phyloP scores from a whole-genome alignment of 1,284 basidiomycete genomes.

The Cystobasidium sp. region DNA sequence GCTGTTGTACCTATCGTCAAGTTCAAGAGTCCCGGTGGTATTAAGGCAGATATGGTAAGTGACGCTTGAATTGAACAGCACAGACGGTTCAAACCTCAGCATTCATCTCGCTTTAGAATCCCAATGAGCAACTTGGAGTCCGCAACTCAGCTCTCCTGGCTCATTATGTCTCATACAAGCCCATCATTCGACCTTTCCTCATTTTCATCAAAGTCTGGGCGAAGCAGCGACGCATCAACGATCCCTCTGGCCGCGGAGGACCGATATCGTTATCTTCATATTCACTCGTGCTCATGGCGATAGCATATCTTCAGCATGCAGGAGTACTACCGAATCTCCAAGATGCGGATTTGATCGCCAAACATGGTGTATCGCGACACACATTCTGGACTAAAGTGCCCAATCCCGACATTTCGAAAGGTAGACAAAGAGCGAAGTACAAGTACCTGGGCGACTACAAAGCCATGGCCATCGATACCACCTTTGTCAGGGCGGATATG shows the following conservation, averaged over 20 bases:
- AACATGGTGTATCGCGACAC: constrained; percentile 29
- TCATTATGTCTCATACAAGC: constrained; percentile 50
- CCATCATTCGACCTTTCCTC: constrained; percentile 49
- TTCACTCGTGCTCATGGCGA: constrained; percentile 51
- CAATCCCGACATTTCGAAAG: constrained; percentile 19
- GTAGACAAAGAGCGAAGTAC: background rate
- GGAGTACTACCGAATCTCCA: constrained; percentile 56
- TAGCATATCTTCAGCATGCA: constrained; percentile 55
- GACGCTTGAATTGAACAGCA: constrained; percentile 4
- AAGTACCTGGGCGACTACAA: constrained; percentile 29
- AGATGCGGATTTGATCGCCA: constrained; percentile 49
- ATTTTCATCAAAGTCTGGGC: constrained; percentile 54
- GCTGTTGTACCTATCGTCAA: constrained; percentile 52
- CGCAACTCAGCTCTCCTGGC: constrained; percentile 44
- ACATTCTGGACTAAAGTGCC: constrained; percentile 41
- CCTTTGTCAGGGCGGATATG: constrained; percentile 8
- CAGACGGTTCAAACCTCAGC: constrained; percentile 26
- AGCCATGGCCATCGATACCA: constrained; percentile 39
- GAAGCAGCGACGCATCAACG: constrained; percentile 51
- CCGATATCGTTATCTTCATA: constrained; percentile 51
- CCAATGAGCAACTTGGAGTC: constrained; percentile 37
- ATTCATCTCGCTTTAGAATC: constrained; percentile 6
- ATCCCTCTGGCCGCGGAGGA: constrained; percentile 48
- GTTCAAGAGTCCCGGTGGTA: constrained; percentile 47
- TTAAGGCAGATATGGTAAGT: constrained; percentile 52